These are phyloP conservation scores for Leishmania tropica DNA, from an alignment of 208 protist genomes.

Conservation along the genomic window DNA sequence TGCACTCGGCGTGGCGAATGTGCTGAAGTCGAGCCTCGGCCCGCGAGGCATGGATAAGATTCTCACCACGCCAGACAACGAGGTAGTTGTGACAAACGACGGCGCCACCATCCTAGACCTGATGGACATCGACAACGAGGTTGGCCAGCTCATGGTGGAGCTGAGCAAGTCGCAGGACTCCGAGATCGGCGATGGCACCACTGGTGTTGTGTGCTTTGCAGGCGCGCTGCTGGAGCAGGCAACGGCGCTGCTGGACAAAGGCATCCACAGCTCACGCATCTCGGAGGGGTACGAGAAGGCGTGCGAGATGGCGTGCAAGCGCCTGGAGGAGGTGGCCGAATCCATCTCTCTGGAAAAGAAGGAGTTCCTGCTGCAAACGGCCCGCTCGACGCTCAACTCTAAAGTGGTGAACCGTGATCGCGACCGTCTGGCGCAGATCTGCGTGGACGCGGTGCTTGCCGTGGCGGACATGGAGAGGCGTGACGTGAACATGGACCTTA, in stretches of 20 bases:
- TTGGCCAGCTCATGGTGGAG: conserved; percentile 99
- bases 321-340: conserved; percentile 93
- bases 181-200: conserved; percentile 99
- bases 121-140: conserved; percentile 99
- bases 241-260: conserved; percentile 95
- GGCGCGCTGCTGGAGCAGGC: conserved; percentile 99
- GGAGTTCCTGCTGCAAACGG: conserved; percentile 96
- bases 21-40: conserved; percentile 98
- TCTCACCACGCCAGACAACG: conserved; percentile 98
- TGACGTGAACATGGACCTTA: conserved; percentile 99
- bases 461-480: conserved; percentile 99
- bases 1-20: conserved; percentile 96
- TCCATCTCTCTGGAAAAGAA: conserved; percentile 72
- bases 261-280: conserved; percentile 99
- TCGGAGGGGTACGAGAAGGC: conserved; percentile 99
- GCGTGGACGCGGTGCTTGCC: conserved; percentile 98
- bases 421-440: conserved; percentile 98
- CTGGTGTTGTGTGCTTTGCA: conserved; percentile 99
- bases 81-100: conserved; percentile 99
- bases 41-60: conserved; percentile 98
- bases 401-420: conserved; percentile 99
- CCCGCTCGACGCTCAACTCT: conserved; percentile 98
- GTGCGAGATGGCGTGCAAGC: conserved; percentile 94
- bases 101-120: conserved; percentile 99
- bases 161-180: conserved; percentile 99